Conservation (phyloP, 1,284 basidiomycete genomes). For the Ustilago cynodontis region DNA sequence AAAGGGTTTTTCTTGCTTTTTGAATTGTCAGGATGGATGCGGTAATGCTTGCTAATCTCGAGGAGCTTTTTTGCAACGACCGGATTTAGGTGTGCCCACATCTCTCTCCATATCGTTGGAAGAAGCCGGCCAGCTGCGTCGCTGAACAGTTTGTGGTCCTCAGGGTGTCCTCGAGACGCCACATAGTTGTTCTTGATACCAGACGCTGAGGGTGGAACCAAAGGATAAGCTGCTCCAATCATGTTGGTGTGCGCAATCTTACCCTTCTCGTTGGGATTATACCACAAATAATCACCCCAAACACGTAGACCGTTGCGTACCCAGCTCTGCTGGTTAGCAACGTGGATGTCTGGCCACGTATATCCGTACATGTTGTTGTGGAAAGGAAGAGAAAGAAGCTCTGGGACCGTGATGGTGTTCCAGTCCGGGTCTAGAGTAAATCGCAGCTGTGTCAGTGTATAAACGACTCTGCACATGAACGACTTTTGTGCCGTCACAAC, state of each 20-base stretch:
- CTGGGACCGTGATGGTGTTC: slow-evolving; percentile 8
- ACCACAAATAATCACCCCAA: no score
- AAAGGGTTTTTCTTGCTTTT: slow-evolving; percentile 11
- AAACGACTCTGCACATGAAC: slow-evolving; percentile 10
- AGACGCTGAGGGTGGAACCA: slow-evolving; percentile 13
- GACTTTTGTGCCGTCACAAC: no score
- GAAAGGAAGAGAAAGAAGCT: slow-evolving; percentile 6
- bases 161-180: neutral
- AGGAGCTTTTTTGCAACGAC: neutral
- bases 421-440: slow-evolving; percentile 9
- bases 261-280: slow-evolving; percentile 3
- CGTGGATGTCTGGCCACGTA: no score
- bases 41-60: slow-evolving; percentile 2
- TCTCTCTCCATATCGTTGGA: neutral
- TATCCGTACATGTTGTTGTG: no score
- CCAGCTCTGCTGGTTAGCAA: no score
- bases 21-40: slow-evolving; percentile 12
- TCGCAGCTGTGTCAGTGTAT: slow-evolving; percentile 1
- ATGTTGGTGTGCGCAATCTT: neutral
- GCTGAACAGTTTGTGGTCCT: neutral
- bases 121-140: slow-evolving; percentile 4
- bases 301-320: no score
- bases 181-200: slow-evolving; percentile 20
- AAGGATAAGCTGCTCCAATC: neutral
- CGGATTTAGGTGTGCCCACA: slow-evolving; percentile 8